phyloP scores from a whole-genome alignment of 371 early-diverging fungal genomes.

The Funneliformis caledonium region DNA sequence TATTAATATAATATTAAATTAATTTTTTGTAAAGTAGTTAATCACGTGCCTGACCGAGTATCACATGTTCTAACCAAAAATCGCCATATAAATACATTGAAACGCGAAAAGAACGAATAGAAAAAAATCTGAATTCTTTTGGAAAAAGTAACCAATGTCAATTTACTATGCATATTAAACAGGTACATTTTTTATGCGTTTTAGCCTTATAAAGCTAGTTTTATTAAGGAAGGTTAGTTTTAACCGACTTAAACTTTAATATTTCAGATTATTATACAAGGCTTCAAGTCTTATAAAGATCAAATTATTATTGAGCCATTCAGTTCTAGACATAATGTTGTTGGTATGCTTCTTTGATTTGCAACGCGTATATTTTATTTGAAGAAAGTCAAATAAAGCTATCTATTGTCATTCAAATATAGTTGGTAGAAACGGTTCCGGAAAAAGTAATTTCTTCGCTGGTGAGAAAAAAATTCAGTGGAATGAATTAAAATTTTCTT shows the following conservation, averaged over 20 bases:
- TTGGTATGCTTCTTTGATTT: slow-evolving; percentile 65
- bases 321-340: slow-evolving; percentile 91
- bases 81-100: no score
- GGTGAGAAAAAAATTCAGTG: slow-evolving; percentile 52
- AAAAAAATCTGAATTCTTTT: background rate
- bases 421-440: slow-evolving; percentile 99
- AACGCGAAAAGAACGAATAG: background rate
- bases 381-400: background rate
- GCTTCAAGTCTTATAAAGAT: slow-evolving; percentile 98
- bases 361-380: background rate
- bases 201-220: background rate
- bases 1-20: no score
- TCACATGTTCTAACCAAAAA: no score
- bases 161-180: background rate
- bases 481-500: slow-evolving; percentile 13
- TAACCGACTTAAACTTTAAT: background rate
- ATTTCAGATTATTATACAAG: slow-evolving; percentile 88
- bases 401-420: slow-evolving; percentile 20
- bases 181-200: background rate
- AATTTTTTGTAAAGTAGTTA: no score
- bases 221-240: background rate
- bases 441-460: slow-evolving; percentile 99
- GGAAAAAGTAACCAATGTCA: background rate
- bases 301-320: slow-evolving; percentile 93
- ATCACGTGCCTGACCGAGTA: no score